Evolutionary conservation across 1,284 basidiomycete genomes (phyloP).

Genomic region (Apiotrichum laibachii): DNA sequence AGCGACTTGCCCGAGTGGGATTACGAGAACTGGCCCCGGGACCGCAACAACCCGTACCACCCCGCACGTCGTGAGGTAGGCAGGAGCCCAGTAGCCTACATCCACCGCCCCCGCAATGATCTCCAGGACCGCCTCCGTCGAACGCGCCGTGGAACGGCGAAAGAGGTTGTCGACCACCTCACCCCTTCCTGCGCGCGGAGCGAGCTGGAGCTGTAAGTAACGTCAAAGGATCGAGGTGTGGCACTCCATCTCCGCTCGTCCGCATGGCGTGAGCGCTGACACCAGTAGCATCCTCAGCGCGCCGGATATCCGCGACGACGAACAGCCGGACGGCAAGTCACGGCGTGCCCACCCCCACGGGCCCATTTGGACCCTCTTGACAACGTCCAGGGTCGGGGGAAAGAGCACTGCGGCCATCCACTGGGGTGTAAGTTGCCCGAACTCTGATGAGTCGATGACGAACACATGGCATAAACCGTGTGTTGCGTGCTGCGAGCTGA

Average conservation of each 20-base stretch:
- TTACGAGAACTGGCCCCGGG: background rate
- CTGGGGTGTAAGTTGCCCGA: slow-evolving; percentile 21
- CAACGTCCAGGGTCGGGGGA: slow-evolving; percentile 16
- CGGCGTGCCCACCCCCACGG: background rate
- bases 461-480: background rate
- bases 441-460: too few species aligned
- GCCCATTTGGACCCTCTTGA: slow-evolving; percentile 21
- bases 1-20: slow-evolving; percentile 32
- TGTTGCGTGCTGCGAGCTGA: background rate
- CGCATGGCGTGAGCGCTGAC: background rate
- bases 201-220: slow-evolving; percentile 19
- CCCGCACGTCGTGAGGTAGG: slow-evolving; percentile 12
- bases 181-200: slow-evolving; percentile 11
- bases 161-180: slow-evolving; percentile 23
- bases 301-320: background rate
- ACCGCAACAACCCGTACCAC: background rate
- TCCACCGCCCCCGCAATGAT: slow-evolving; percentile 11
- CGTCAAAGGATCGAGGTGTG: too few species aligned
- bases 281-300: background rate
- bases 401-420: slow-evolving; percentile 23
- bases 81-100: slow-evolving; percentile 10
- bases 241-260: too few species aligned
- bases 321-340: background rate
- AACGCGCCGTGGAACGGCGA: background rate
- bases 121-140: slow-evolving; percentile 21